Percentiles rank a stretch among this genome's conserved stretches.
These are phyloP conservation scores for Litchi chinensis DNA, from an alignment of 345 rosid species.

Conservation along the genomic window DNA sequence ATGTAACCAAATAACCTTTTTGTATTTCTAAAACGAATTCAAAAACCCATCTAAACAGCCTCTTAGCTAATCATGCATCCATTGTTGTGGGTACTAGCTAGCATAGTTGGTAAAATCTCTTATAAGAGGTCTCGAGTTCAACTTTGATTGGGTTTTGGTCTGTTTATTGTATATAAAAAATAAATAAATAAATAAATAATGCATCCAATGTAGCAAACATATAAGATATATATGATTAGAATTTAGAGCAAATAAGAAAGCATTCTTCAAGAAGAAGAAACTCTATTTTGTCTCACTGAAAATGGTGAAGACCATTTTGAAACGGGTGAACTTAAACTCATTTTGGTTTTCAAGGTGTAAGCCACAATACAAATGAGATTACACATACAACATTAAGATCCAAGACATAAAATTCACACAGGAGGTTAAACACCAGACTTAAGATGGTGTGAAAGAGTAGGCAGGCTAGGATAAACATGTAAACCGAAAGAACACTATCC, in stretches of 20 bases:
- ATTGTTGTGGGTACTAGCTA: neutral
- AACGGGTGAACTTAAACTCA: neutral
- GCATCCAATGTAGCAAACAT: neutral
- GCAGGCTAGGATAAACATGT: neutral
- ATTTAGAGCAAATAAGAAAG: neutral
- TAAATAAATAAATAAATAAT: neutral
- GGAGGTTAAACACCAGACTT: constrained; percentile 1
- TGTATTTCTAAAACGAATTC: too few relatives aligned
- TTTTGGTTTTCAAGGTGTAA: neutral
- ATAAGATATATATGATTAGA: neutral
- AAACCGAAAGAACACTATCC: neutral
- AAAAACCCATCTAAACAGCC: too few relatives aligned
- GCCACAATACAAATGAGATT: neutral
- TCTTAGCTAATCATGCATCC: neutral
- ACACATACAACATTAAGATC: neutral
- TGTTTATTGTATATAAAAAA: neutral
- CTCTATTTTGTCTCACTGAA: neutral
- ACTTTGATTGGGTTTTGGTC: neutral
- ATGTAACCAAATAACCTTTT: too few relatives aligned
- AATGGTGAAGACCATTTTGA: neutral
- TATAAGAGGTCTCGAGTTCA: neutral
- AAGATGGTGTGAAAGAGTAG: neutral
- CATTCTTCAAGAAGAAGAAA: neutral
- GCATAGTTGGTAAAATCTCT: neutral
- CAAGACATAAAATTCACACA: neutral